Base-by-base conservation (phyloP, 2,329 filamentous ascomycete species). In the Aureobasidium zeae region DNA sequence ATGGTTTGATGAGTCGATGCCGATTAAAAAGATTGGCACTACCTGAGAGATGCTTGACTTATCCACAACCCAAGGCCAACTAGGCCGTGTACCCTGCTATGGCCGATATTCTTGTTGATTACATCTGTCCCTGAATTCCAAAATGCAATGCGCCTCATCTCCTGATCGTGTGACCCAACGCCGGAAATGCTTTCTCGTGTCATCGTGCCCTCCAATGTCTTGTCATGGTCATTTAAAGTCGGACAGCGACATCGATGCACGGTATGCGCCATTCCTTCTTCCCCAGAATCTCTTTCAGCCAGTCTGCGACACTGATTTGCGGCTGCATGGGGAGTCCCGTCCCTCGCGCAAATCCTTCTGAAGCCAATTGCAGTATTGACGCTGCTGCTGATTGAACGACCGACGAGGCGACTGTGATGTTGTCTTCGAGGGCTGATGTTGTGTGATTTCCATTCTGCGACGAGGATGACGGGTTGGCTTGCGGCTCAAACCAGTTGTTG, bases 401-500 rank as follows among this genome's bases (percentile, higher is more conserved):
- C 16, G 61, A 52, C 28, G 63, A 51, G 1, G 63, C 55, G 20
- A 65, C 50, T 17, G 60, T 73, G 1, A 79, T 79, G 0, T 85
- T 91, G 19, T 79, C 77, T 55, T 86, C 83, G 48, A 85, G 59
- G 50, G 73, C 66, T 9, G 25, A 12, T 32, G 30, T 34, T 33
- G 30, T 31, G 2, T 21, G 26, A 30, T 28, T 30, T 19, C 35
- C 22, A 17, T 50, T 49, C 10, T 49, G 47, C 38, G 57, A 50
- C 19, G 58, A 52, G 12, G 42, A 38, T 6, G 26, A 26, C 11
- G 26, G 13, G 53, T 47, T 72, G 68, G 11, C 36, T 51, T 85
- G 76, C n/a, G 88, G 81, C 54, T 88, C 79, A 64, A 96, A 96
- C 89, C 88, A 96, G 67, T 93, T 86, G 56, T 80, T 83, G 53